Percentiles rank a stretch among this genome's conserved stretches.
phyloP scores from a whole-genome alignment of 768 basidiomycete genomes.

The Naganishia antarctica region DNA sequence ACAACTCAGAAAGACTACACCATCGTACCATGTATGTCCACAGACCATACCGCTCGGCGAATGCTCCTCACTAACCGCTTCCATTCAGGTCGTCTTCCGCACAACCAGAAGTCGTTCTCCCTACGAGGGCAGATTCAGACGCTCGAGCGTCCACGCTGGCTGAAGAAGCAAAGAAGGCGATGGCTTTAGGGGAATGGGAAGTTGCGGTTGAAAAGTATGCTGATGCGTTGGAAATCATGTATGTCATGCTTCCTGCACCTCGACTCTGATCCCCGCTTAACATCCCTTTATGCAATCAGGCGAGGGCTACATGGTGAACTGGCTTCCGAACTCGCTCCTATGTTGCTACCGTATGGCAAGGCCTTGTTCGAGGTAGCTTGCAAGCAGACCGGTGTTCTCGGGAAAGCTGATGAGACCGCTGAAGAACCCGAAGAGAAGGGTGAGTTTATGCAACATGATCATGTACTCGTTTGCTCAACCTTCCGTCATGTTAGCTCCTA shows the following conservation, averaged over 20 bases:
- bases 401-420: slow-evolving; percentile 42
- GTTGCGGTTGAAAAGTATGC: slow-evolving; percentile 46
- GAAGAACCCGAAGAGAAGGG: slow-evolving; percentile 59
- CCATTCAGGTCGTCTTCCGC: slow-evolving; percentile 6
- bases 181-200: slow-evolving; percentile 47
- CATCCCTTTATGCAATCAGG: slow-evolving; percentile 30
- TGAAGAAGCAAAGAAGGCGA: slow-evolving; percentile 46
- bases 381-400: slow-evolving; percentile 75
- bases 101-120: background rate
- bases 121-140: background rate
- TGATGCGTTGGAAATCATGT: slow-evolving; percentile 46
- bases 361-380: slow-evolving; percentile 91
- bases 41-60: too few relatives aligned
- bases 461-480: background rate
- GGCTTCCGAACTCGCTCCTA: slow-evolving; percentile 74
- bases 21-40: too few relatives aligned
- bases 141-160: slow-evolving; percentile 29
- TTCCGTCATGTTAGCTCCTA: slow-evolving; percentile 3
- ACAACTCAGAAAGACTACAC: too few relatives aligned
- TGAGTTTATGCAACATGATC: slow-evolving; percentile 57
- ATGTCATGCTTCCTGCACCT: slow-evolving; percentile 15
- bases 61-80: too few relatives aligned
- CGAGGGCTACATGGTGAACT: slow-evolving; percentile 61
- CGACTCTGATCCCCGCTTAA: background rate
- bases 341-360: slow-evolving; percentile 87